Evolutionary conservation across 2,329 filamentous ascomycete genomes (phyloP).

Genomic region (Fusarium luffae): DNA sequence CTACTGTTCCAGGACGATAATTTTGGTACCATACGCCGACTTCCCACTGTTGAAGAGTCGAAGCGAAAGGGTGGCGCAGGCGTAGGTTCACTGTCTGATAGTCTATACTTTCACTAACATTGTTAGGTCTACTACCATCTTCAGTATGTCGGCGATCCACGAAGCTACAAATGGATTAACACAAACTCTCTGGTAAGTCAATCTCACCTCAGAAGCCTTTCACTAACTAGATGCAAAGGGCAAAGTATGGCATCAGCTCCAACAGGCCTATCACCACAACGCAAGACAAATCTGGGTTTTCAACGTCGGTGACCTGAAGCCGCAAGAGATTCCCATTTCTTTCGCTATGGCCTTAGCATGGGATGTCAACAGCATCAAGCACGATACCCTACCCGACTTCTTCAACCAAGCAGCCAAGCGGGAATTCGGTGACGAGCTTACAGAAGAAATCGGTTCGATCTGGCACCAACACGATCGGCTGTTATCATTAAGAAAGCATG

Average conservation of each 20-base stretch:
- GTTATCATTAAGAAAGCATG: conserved; percentile 64
- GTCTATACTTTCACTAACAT: neutral
- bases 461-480: conserved; percentile 61
- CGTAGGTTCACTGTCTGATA: conserved; percentile 47
- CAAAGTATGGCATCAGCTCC: conserved; percentile 62
- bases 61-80: conserved; percentile 66
- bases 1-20: conserved; percentile 73
- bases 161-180: conserved; percentile 72
- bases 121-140: conserved; percentile 63
- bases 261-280: conserved; percentile 59
- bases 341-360: conserved; percentile 69
- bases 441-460: conserved; percentile 58
- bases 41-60: conserved; percentile 65
- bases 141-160: conserved; percentile 70
- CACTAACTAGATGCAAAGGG: conserved; percentile 33
- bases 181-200: conserved; percentile 63
- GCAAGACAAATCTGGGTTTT: conserved; percentile 70
- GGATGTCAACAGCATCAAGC: conserved; percentile 60
- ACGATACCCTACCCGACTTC: conserved; percentile 54
- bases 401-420: conserved; percentile 58
- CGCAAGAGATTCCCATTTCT: conserved; percentile 64
- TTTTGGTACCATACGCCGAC: conserved; percentile 67
- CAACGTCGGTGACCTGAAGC: conserved; percentile 72
- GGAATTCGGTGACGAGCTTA: conserved; percentile 59
- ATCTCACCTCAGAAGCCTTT: rapidly evolving